phyloP scores from a whole-genome alignment of 805 yeast genomes.

The Kregervanrija pseudodelftensis region DNA sequence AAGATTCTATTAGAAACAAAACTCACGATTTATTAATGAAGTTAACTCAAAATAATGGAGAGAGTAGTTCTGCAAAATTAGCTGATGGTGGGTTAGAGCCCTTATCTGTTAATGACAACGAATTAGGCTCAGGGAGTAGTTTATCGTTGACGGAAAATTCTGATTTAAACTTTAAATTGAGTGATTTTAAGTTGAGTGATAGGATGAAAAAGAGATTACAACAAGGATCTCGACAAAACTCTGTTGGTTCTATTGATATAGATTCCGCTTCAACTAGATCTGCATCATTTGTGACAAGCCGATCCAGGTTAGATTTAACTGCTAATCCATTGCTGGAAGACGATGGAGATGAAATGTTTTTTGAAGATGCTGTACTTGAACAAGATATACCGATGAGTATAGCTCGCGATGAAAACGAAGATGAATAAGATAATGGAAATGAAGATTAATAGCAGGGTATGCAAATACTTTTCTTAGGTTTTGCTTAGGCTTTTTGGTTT shows the following conservation, averaged over 20 bases:
- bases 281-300: conserved; percentile 16
- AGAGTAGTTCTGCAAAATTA: background rate
- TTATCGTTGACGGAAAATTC: conserved; percentile 5
- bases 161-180: conserved; percentile 16
- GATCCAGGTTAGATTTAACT: conserved; percentile 9
- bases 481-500: too few species aligned
- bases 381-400: too few species aligned
- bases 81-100: too few species aligned
- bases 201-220: conserved; percentile 24
- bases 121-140: too few species aligned
- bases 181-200: conserved; percentile 25
- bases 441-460: background rate
- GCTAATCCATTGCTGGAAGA: conserved; percentile 14
- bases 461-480: background rate
- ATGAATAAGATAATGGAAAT: background rate
- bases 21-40: conserved; percentile 24
- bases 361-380: too few species aligned
- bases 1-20: conserved; percentile 19
- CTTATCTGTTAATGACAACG: too few species aligned
- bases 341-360: background rate
- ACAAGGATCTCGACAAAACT: conserved; percentile 7
- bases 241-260: background rate
- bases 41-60: conserved; percentile 14
- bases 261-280: conserved; percentile 11
- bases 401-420: background rate